Evolutionary conservation across 2,329 filamentous ascomycete species (phyloP), one percentile per base, ranked within the genome.

Genomic region (Chrysoporthe deuterocubensis): DNA sequence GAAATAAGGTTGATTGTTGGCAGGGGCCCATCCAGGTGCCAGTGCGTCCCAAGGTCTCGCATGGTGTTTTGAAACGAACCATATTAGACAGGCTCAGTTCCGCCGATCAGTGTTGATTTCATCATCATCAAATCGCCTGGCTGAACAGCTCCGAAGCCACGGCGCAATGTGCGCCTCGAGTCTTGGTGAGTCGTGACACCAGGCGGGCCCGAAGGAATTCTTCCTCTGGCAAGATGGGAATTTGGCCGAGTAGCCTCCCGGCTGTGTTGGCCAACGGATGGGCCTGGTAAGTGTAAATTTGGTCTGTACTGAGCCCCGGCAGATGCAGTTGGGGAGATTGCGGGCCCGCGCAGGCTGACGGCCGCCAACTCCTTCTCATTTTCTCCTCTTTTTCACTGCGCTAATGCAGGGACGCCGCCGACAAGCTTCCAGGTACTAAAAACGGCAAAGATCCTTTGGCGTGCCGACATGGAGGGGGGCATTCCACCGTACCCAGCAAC

Each of bases 341-440:
- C 21, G 37, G 62, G 34, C 18, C 21, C 26, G 52, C 58, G 50
- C 43, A 21, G 37, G 21, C 21, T 43, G n/a, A n/a, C 16, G 50
- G 16, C 16, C 1, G 26, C 42, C 50, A n/a, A 40, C n/a, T 54
- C 50, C 40, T 44, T 37, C 8, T 18, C 32, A 4, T 52, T 21
- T 58, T 44, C 40, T 32, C 9, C 26, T 37, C 21, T 26, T 11
- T 57, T 37, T 42, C 63, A 43, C n/a, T 6, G 43, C 63, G 63
- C 63, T 65, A 65, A 65, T 65, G 63, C 63, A 65, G 63, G 63
- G 40, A 65, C 63, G 32, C 52, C 34, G 54, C 21, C 26, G 54
- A 65, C 54, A 32, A 44, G 14, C 26, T 59, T 26, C 11, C 18
- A 59, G 26, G 11, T 64, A 57, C 52, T 64, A 40, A 37, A 57